Evolutionary conservation across 805 yeast genomes (phyloP).

Genomic region (Wickerhamiella musiphila): DNA sequence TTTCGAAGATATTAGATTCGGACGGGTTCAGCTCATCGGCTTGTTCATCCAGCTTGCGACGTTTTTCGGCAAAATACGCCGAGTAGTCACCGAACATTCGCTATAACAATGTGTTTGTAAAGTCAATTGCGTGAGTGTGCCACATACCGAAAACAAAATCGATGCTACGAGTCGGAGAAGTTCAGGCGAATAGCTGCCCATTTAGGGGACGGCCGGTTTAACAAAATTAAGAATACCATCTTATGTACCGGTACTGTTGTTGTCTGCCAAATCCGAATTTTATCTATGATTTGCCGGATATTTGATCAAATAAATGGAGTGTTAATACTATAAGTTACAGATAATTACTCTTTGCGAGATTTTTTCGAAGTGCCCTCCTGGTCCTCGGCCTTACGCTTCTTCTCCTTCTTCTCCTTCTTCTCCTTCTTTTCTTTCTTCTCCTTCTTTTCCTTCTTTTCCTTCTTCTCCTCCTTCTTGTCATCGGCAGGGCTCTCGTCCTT

Average conservation of each 20-base stretch:
- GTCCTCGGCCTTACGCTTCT: conserved; percentile 38
- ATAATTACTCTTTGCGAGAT: conserved; percentile 9
- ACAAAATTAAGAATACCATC: too few species aligned
- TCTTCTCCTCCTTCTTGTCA: conserved; percentile 33
- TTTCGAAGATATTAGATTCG: conserved; percentile 34
- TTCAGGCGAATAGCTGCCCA: not conserved
- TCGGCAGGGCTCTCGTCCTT: conserved; percentile 20
- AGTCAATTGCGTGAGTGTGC: not conserved
- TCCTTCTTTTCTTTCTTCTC: conserved; percentile 35
- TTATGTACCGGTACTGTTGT: too few species aligned
- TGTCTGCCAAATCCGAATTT: too few species aligned
- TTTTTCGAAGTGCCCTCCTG: conserved; percentile 31
- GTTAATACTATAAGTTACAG: not conserved
- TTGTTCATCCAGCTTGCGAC: conserved; percentile 37
- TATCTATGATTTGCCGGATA: too few species aligned
- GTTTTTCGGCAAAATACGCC: conserved; percentile 47
- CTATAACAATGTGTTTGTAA: conserved; percentile 18
- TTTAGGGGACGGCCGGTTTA: not conserved
- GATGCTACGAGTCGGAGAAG: not conserved
- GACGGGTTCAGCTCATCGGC: conserved; percentile 25
- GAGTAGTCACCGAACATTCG: conserved; percentile 55
- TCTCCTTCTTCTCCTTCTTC: conserved; percentile 46
- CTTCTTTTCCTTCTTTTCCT: conserved; percentile 37
- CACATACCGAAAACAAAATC: not conserved
- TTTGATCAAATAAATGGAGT: not conserved